phyloP scores from a whole-genome alignment of 2,329 filamentous ascomycete genomes.

The Fusarium sp. region DNA sequence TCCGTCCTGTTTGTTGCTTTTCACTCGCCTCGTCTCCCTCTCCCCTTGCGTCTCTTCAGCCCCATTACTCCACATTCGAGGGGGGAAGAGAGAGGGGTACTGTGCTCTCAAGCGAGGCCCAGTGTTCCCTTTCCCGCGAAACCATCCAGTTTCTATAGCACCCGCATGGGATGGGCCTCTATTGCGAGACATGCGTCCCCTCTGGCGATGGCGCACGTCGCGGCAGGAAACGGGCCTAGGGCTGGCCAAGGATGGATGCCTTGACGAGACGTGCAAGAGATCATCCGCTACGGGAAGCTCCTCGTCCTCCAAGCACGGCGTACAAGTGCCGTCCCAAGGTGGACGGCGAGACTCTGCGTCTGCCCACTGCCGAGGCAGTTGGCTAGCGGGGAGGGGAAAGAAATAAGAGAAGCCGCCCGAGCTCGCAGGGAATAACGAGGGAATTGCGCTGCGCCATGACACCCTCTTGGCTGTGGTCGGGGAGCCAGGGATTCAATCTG shows the following conservation, averaged over 20 bases:
- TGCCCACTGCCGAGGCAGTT: conserved; percentile 1
- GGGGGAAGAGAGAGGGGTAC: background rate
- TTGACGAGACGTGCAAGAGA: conserved; percentile 16
- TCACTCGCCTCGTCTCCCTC: conserved; percentile 12
- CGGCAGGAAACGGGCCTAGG: conserved; percentile 5
- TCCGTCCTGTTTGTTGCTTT: conserved; percentile 7
- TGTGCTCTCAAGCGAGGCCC: background rate
- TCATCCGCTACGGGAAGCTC: conserved; percentile 16
- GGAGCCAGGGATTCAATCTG: background rate
- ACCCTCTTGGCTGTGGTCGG: background rate
- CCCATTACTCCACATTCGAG: conserved; percentile 25
- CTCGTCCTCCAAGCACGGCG: conserved; percentile 15
- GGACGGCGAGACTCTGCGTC: background rate
- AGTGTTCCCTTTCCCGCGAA: conserved; percentile 6
- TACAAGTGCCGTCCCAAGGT: background rate
- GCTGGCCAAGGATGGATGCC: conserved; percentile 1
- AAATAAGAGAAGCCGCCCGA: conserved; percentile 7
- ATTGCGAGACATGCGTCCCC: conserved; percentile 36
- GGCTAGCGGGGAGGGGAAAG: conserved; percentile 5
- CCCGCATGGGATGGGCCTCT: conserved; percentile 12
- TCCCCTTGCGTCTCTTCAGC: conserved; percentile 28
- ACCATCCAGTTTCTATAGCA: conserved; percentile 21
- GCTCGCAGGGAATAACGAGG: conserved; percentile 24
- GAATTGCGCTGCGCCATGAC: conserved; percentile 18
- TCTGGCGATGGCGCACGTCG: conserved; percentile 14